Base-by-base conservation (phyloP, 192 early-diverging fungal species). In the Oehlia diaphana region DNA sequence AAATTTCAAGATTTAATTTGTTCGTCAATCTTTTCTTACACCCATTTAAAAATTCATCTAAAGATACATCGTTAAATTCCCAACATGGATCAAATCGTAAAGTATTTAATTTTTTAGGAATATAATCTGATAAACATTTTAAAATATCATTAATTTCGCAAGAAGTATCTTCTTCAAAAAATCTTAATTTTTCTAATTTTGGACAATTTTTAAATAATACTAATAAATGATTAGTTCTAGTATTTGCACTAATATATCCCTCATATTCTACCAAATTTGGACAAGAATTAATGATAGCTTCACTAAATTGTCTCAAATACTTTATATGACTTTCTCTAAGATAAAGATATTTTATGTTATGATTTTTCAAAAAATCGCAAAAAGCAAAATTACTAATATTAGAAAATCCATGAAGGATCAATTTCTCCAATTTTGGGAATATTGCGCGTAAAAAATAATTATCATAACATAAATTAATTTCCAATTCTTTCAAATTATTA, bases 381-480 rank as follows among this genome's bases (percentile, higher is more conserved):
- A 53, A 2, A 53, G 4, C 4, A 19, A 0, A 19, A 58, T 14
- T 50, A 14, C 9, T 5, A 0, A 58, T 58, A 19, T 58, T 4
- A 37, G 1, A 2, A 19, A 4, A 58, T 8, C 8, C 19, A 12
- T 16, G 3, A 58, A 58, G 0, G 0, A 1, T 19, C 4, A 58
- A 58, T 19, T 58, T 58, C 16, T 19, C 50, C 16, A 58, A 58
- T 21, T 58, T 58, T 58, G 50, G 50, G 4, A 58, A 58, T 16
- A 14, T 14, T 14, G 13, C 6, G 7, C 0, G 0, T 42, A 42
- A 42, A 42, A 9, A 8, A 42, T 42, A 50, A 50, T 4, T 0
- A 0, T 1, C 16, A n/a, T 2, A 21, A 19, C 4, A 2, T n/a
- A 21, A 0, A 58, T 21, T 13, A 5, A 0, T 21, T 0, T 21